These are phyloP conservation scores for Rhinocladiella similis DNA, from an alignment of 2,329 filamentous ascomycete species.

Conservation along the genomic window DNA sequence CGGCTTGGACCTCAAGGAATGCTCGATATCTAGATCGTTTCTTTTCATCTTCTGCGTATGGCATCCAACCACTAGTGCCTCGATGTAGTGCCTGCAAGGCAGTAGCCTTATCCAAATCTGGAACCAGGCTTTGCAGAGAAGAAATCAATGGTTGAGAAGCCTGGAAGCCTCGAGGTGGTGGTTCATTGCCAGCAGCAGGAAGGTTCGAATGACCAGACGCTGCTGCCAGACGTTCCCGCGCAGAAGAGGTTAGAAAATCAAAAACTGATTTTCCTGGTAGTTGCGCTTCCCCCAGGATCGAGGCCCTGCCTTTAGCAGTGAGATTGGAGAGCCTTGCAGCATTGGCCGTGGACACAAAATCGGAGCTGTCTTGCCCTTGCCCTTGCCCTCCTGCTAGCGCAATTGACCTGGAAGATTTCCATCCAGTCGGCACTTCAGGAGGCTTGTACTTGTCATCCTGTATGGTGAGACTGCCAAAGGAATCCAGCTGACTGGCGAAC, in stretches of 20 bases:
- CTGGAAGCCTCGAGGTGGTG: constrained; percentile 63
- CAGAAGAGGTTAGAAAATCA: constrained; percentile 79
- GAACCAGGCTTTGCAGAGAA: constrained; percentile 42
- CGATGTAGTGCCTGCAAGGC: constrained; percentile 69
- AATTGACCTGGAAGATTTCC: constrained; percentile 56
- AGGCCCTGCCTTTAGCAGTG: constrained; percentile 74
- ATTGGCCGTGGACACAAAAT: constrained; percentile 64
- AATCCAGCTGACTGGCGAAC: constrained; percentile 58
- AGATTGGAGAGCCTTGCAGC: constrained; percentile 75
- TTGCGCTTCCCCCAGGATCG: constrained; percentile 74
- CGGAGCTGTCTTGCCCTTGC: constrained; percentile 28
- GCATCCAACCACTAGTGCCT: constrained; percentile 68
- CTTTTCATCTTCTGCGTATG: constrained; percentile 77
- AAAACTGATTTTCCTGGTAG: constrained; percentile 94
- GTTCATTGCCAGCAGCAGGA: constrained; percentile 74
- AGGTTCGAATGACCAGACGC: constrained; percentile 75
- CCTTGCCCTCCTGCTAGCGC: constrained; percentile 41
- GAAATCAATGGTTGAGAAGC: constrained; percentile 61
- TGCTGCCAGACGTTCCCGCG: constrained; percentile 72
- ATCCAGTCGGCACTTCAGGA: constrained; percentile 55
- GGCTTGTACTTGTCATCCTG: constrained; percentile 47
- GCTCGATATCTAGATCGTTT: constrained; percentile 79
- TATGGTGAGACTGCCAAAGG: constrained; percentile 48
- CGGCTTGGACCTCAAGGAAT: constrained; percentile 78
- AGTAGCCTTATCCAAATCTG: constrained; percentile 64